Conservation (phyloP, 2,329 filamentous ascomycete genomes). For the Botryosphaeria dothidea region DNA sequence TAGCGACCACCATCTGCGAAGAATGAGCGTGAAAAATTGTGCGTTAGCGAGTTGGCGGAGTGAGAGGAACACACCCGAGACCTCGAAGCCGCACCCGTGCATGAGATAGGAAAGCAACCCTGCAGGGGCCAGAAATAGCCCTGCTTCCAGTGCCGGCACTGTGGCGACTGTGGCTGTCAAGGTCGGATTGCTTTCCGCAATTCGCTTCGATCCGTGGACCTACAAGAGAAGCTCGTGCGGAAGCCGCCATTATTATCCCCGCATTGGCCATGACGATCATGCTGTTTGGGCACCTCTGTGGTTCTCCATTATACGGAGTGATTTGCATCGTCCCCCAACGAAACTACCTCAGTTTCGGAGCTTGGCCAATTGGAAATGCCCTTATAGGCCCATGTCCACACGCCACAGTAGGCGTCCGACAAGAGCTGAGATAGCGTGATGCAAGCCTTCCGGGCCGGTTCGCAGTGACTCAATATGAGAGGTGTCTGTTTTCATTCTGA, state of each 20-base stretch:
- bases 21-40: too few species aligned
- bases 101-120: background rate
- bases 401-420: background rate
- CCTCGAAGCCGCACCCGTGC: background rate
- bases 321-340: background rate
- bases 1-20: background rate
- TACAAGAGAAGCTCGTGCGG: background rate
- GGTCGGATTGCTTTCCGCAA: background rate
- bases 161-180: background rate
- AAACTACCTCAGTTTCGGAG: background rate
- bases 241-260: background rate
- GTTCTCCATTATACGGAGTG: background rate
- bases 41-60: background rate
- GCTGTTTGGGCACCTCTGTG: background rate
- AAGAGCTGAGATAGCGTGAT: background rate
- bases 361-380: background rate
- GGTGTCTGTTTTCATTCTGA: background rate
- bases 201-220: background rate
- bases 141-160: background rate
- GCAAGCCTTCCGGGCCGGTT: background rate
- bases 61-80: background rate
- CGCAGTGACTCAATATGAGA: background rate
- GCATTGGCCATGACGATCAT: slow-evolving; percentile 9
- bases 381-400: background rate
- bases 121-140: background rate